phyloP scores from a whole-genome alignment of 1,284 basidiomycete genomes.

The Cryptococcus maquisensis region DNA sequence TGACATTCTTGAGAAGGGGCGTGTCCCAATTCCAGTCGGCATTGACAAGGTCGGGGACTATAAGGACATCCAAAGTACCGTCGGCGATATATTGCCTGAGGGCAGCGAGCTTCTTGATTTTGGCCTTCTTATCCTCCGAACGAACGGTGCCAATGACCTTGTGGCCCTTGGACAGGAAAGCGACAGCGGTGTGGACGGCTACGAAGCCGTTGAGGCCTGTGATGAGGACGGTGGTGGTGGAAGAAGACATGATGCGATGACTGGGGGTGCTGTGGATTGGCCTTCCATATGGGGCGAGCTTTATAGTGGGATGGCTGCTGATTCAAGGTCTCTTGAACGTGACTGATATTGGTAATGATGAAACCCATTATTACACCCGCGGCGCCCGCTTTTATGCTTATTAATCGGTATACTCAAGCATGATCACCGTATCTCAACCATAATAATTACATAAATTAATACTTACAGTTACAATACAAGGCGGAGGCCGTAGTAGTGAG shows the following conservation, averaged over 20 bases:
- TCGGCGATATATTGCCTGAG: conserved; percentile 7
- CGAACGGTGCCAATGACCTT: conserved; percentile 46
- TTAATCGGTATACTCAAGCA: too few relatives aligned
- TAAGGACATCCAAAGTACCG: conserved; percentile 30
- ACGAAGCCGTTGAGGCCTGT: conserved; percentile 36
- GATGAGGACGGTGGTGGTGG: conserved; percentile 27
- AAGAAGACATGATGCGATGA: background rate
- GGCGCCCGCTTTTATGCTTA: too few relatives aligned
- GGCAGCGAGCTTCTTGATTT: conserved; percentile 18
- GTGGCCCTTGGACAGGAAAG: conserved; percentile 29
- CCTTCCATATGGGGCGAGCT: too few relatives aligned
- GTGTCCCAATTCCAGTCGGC: conserved; percentile 40
- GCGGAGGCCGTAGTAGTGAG: too few relatives aligned
- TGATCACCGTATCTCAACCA: too few relatives aligned
- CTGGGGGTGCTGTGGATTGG: too few relatives aligned
- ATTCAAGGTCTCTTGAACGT: too few relatives aligned
- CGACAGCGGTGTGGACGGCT: conserved; percentile 29
- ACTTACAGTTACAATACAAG: too few relatives aligned
- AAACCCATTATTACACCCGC: too few relatives aligned
- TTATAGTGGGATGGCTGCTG: too few relatives aligned
- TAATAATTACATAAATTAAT: too few relatives aligned
- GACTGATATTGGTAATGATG: too few relatives aligned
- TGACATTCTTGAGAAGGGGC: conserved; percentile 22
- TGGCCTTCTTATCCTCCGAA: conserved; percentile 39
- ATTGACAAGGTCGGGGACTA: conserved; percentile 28